These are phyloP conservation scores for Russula lepida DNA, from an alignment of 768 basidiomycete species.

Conservation along the genomic window DNA sequence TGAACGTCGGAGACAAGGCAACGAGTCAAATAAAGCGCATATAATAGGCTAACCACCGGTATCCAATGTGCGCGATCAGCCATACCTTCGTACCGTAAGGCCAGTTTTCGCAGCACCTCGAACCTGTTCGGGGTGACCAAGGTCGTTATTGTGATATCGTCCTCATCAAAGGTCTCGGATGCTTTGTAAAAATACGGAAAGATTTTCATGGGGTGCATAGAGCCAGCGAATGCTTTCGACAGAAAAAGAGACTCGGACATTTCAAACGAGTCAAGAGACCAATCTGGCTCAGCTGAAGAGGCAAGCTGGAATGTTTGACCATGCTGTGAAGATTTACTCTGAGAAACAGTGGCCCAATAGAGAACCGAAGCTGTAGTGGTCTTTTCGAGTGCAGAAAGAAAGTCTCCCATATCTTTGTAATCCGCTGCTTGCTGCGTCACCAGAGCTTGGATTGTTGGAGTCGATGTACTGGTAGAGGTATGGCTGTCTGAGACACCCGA, in stretches of 20 bases:
- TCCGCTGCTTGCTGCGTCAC: slow-evolving; percentile 2
- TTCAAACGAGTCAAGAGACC: slow-evolving; percentile 1
- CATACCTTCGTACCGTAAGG: slow-evolving; percentile 68
- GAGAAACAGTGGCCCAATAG: slow-evolving; percentile 7
- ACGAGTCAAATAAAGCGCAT: background rate
- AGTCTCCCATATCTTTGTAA: slow-evolving; percentile 7
- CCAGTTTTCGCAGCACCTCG: slow-evolving; percentile 61
- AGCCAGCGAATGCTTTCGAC: slow-evolving; percentile 60
- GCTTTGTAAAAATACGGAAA: slow-evolving; percentile 79
- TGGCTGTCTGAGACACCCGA: background rate
- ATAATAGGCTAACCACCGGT: background rate
- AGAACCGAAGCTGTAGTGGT: background rate
- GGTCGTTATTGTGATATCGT: slow-evolving; percentile 81
- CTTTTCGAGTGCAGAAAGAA: slow-evolving; percentile 5
- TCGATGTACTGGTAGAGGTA: background rate
- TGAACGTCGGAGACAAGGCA: slow-evolving; percentile 24
- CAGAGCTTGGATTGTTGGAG: slow-evolving; percentile 1
- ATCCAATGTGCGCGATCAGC: background rate
- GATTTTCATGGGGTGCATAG: slow-evolving; percentile 66
- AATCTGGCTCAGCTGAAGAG: slow-evolving; percentile 4
- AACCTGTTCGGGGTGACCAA: slow-evolving; percentile 76
- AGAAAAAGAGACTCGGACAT: slow-evolving; percentile 33
- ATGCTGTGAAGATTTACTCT: background rate
- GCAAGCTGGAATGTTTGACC: background rate
- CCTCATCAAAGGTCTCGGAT: slow-evolving; percentile 40